Evolutionary conservation across 768 basidiomycete genomes (phyloP).

Genomic region (Serendipita sp.): DNA sequence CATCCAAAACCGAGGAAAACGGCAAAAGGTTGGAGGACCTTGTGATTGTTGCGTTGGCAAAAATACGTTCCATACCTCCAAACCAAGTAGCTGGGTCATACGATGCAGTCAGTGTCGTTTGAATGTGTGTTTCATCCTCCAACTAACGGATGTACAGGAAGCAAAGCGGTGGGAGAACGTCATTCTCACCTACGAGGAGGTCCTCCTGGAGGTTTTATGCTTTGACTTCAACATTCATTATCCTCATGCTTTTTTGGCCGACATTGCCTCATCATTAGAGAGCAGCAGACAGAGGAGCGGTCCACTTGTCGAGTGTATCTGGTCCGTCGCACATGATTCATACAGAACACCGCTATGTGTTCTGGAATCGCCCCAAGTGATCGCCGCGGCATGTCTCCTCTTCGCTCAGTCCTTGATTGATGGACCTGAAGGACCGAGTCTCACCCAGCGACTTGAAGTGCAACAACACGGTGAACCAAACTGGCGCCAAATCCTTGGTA

Average conservation of each 20-base stretch:
- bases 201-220: conserved; percentile 64
- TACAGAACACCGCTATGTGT: conserved; percentile 66
- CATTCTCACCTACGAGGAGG: conserved; percentile 62
- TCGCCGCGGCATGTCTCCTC: conserved; percentile 63
- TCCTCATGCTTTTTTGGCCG: conserved; percentile 59
- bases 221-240: conserved; percentile 71
- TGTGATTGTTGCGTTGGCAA: conserved; percentile 55
- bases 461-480: not conserved
- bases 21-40: conserved; percentile 77
- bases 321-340: conserved; percentile 84
- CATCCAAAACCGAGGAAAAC: conserved; percentile 85
- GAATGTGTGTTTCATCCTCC: conserved; percentile 3
- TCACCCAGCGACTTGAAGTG: conserved; percentile 45
- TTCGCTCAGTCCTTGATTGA: conserved; percentile 58
- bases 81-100: conserved; percentile 20
- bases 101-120: not conserved
- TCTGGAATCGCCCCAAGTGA: conserved; percentile 48
- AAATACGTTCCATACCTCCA: conserved; percentile 39
- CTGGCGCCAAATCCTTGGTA: not conserved
- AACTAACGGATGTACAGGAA: conserved; percentile 31
- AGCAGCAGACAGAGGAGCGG: conserved; percentile 20
- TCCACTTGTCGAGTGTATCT: conserved; percentile 40
- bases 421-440: conserved; percentile 54
- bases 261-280: conserved; percentile 43
- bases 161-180: conserved; percentile 52